Evolutionary conservation across 2,329 filamentous ascomycete genomes (phyloP), one percentile per base, ranked within the genome.

Genomic region (Aspergillus oerlinghausenensis): DNA sequence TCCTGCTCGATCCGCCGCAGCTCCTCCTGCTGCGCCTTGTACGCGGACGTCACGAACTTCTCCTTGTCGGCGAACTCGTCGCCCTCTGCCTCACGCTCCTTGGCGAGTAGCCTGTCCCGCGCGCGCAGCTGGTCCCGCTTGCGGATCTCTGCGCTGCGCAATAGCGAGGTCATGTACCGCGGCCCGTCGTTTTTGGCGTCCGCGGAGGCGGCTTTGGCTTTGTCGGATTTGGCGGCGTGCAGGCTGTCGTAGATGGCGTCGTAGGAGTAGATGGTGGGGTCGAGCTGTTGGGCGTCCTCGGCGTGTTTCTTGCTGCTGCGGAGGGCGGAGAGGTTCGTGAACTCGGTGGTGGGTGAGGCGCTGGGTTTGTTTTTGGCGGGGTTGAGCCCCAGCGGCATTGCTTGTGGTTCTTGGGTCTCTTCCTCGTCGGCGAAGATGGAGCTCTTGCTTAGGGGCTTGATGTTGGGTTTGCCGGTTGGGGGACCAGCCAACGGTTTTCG

Each of bases 51-150:
- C 45, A 88, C 85, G 59, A 88, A 88, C 66, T 82, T 86, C 69
- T 88, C 85, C 67, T 86, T 87, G 63, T 86, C 85, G 0, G 80
- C 83, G 58, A 85, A 87, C 58, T 84, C 83, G 50, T 87, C 85
- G n/a, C 84, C 85, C 65, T 88, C 85, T 0, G 80, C 80, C 63
- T 87, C 85, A 28, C 85, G 78, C 65, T 88, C 85, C 56, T 79
- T 79, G 52, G 83, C 80, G 11, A 88, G 65, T 56, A 84, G 67
- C 60, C 85, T 84, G 67, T 88, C 85, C 38, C 80, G 78, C 19
- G 85, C 85, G 7, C 84, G 78, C 51, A 84, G 70, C 60, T 85
- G 83, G 65, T 87, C 85, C 50, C 85, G 82, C 67, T 88, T 87
- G 10, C 85, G 80, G 32, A 82, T 72, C 59, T 85, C 82, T 2